Conservation (phyloP, 2,329 filamentous ascomycete species). For the Leptodontidium sp. region DNA sequence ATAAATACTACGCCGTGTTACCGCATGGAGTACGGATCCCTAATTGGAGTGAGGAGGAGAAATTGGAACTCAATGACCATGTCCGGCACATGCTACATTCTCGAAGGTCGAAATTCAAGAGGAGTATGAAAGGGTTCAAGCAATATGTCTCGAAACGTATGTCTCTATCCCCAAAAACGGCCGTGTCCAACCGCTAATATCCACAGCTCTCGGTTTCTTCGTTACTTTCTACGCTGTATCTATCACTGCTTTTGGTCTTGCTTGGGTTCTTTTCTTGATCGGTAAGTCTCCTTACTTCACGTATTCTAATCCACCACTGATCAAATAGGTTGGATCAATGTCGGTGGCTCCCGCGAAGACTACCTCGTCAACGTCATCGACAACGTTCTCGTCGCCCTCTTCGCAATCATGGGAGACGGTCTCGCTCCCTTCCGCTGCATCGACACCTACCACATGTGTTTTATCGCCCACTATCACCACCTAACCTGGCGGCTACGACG, state of each 20-base stretch:
- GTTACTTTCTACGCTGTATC: constrained; percentile 84
- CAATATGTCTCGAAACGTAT: constrained; percentile 77
- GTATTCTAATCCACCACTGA: not conserved
- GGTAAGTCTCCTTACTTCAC: constrained; percentile 51
- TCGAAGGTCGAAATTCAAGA: constrained; percentile 79
- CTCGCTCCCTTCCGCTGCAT: constrained; percentile 78
- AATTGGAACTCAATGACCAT: constrained; percentile 80
- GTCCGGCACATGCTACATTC: constrained; percentile 90
- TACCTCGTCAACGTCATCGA: constrained; percentile 77
- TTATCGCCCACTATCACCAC: constrained; percentile 70
- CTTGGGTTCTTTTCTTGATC: constrained; percentile 92
- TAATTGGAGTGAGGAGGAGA: constrained; percentile 78
- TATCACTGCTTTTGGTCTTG: constrained; percentile 84
- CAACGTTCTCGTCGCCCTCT: constrained; percentile 74
- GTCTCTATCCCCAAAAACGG: constrained; percentile 41
- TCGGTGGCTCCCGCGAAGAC: constrained; percentile 70
- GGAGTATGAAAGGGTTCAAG: constrained; percentile 79
- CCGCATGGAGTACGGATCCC: constrained; percentile 77
- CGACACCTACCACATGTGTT: constrained; percentile 84
- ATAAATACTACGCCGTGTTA: constrained; percentile 79
- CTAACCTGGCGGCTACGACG: constrained; percentile 66
- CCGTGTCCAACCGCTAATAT: constrained; percentile 31
- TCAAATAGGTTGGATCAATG: constrained; percentile 73
- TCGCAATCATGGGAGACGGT: constrained; percentile 75
- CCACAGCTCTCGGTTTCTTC: constrained; percentile 75